phyloP scores from a whole-genome alignment of 768 basidiomycete genomes.

The Hirschioporus abietinus region DNA sequence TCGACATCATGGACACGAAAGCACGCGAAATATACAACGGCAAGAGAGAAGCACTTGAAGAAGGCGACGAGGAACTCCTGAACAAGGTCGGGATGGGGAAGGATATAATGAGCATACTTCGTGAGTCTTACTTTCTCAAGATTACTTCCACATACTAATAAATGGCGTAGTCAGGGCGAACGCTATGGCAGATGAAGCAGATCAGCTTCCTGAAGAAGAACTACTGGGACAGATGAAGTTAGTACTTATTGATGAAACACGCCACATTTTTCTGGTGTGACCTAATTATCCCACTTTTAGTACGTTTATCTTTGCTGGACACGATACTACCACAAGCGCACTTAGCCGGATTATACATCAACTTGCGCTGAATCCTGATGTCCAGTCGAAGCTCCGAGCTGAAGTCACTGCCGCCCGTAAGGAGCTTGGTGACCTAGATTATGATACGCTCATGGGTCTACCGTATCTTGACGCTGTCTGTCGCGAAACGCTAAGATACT shows the following conservation, averaged over 20 bases:
- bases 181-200: slow-evolving; percentile 21
- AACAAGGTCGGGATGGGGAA: slow-evolving; percentile 18
- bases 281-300: slow-evolving; percentile 15
- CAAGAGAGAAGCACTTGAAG: slow-evolving; percentile 23
- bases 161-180: slow-evolving; percentile 28
- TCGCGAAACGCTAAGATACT: slow-evolving; percentile 35
- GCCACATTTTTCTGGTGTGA: not conserved
- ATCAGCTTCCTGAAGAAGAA: slow-evolving; percentile 29
- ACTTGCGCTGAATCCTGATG: slow-evolving; percentile 24
- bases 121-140: slow-evolving; percentile 18
- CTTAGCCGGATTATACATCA: slow-evolving; percentile 29
- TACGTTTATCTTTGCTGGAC: slow-evolving; percentile 30
- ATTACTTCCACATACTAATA: not conserved
- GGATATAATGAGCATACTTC: slow-evolving; percentile 36
- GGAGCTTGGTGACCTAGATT: slow-evolving; percentile 24
- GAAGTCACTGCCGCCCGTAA: slow-evolving; percentile 27
- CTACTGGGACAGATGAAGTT: slow-evolving; percentile 35
- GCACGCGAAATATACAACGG: slow-evolving; percentile 23
- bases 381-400: slow-evolving; percentile 28
- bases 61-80: slow-evolving; percentile 6
- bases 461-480: slow-evolving; percentile 42
- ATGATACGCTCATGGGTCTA: slow-evolving; percentile 36
- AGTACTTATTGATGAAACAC: slow-evolving; percentile 21
- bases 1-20: slow-evolving; percentile 25
- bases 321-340: slow-evolving; percentile 23